These are phyloP conservation scores for Reutealis trisperma DNA, from an alignment of 345 rosid species.

Conservation along the genomic window DNA sequence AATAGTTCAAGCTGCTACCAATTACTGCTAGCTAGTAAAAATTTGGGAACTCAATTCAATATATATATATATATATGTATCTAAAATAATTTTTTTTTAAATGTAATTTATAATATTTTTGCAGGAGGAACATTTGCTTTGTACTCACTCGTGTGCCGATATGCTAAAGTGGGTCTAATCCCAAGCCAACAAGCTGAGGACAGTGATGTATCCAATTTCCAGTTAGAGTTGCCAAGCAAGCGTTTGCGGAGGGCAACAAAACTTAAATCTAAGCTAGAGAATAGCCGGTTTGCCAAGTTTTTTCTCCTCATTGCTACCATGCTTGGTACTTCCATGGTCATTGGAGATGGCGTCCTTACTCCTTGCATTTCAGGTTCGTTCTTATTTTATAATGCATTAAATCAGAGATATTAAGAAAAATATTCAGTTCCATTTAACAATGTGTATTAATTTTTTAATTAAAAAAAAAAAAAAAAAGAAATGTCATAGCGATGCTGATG, in stretches of 20 bases:
- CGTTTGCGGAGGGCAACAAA: slow-evolving; percentile 11
- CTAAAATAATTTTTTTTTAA: no score
- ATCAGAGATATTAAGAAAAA: no score
- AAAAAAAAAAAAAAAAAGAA: no score
- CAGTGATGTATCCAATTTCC: slow-evolving; percentile 44
- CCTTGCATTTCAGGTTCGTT: slow-evolving; percentile 53
- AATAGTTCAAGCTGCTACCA: no score
- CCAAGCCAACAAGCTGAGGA: slow-evolving; percentile 55
- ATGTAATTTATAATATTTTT: not conserved
- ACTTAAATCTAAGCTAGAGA: slow-evolving; percentile 31
- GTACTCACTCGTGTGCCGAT: slow-evolving; percentile 54
- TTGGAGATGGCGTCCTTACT: slow-evolving; percentile 59
- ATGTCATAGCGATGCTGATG: no score
- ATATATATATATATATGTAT: not conserved
- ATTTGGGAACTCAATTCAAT: no score
- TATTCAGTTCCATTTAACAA: no score
- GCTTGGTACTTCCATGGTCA: slow-evolving; percentile 59
- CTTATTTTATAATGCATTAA: no score
- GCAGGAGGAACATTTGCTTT: slow-evolving; percentile 69
- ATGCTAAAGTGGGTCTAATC: slow-evolving; percentile 46
- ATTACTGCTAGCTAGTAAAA: no score
- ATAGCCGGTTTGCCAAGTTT: slow-evolving; percentile 22
- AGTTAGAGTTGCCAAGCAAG: slow-evolving; percentile 30
- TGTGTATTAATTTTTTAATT: no score
- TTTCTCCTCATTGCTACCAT: slow-evolving; percentile 39